phyloP scores from a whole-genome alignment of 805 yeast genomes.

The Schwanniomyces occidentalis region DNA sequence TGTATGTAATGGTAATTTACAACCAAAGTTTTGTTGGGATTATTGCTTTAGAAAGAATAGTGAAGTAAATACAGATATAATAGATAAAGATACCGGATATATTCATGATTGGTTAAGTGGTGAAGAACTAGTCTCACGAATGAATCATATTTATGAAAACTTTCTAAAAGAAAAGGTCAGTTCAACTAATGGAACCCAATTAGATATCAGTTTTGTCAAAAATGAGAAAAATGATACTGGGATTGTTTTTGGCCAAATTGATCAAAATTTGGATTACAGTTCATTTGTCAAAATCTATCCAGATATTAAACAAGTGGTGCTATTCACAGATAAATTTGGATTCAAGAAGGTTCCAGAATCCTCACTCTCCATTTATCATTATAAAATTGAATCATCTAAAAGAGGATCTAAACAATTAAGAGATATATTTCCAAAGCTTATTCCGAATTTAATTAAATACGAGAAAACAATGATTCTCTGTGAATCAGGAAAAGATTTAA shows the following conservation, averaged over 20 bases:
- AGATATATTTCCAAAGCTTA: conserved; percentile 43
- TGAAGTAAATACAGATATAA: conserved; percentile 8
- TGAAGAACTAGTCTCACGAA: conserved; percentile 17
- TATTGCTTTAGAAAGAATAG: conserved; percentile 12
- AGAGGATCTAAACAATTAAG: conserved; percentile 68
- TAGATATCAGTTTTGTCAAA: conserved; percentile 14
- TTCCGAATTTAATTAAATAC: conserved; percentile 18
- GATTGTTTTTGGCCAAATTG: conserved; percentile 27
- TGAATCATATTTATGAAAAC: conserved; percentile 14
- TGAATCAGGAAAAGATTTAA: conserved; percentile 64
- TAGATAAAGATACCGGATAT: conserved; percentile 22
- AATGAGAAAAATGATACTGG: conserved; percentile 21
- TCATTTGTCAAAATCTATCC: conserved; percentile 6
- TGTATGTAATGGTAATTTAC: conserved; percentile 47
- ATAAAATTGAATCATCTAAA: conserved; percentile 43
- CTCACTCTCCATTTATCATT: conserved; percentile 11
- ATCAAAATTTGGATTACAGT: conserved; percentile 11
- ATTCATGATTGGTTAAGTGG: conserved; percentile 23
- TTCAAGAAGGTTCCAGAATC: conserved; percentile 8
- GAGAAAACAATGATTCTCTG: conserved; percentile 49
- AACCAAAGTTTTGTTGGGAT: conserved; percentile 60
- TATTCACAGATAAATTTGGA: conserved; percentile 23
- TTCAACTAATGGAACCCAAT: neutral
- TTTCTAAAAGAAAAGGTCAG: neutral
- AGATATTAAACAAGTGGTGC: conserved; percentile 15